These are phyloP conservation scores for Penicillium odoratum DNA, from an alignment of 495 filamentous ascomycete species.

Conservation along the genomic window DNA sequence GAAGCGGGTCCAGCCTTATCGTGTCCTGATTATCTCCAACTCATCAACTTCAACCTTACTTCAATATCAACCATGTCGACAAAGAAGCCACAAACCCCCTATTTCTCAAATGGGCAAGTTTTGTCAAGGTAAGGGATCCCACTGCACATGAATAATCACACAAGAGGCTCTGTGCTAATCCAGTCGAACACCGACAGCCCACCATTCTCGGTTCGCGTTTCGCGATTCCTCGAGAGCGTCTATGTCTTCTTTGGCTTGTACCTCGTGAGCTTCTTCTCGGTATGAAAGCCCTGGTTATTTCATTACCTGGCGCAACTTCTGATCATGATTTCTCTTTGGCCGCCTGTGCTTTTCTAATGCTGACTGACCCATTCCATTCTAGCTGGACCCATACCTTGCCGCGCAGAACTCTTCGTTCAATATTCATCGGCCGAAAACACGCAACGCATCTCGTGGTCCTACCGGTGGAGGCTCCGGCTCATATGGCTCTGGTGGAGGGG, in stretches of 20 bases:
- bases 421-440: constrained; percentile 30
- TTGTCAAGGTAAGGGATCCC: constrained; percentile 29
- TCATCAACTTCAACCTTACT: constrained; percentile 6
- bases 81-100: constrained; percentile 25
- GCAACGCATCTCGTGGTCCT: constrained; percentile 18
- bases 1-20: constrained; percentile 2
- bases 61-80: constrained; percentile 31
- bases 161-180: constrained; percentile 22
- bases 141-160: constrained; percentile 12
- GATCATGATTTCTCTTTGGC: neutral
- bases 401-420: constrained; percentile 67
- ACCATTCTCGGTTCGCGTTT: constrained; percentile 44
- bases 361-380: constrained; percentile 19
- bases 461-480: constrained; percentile 31
- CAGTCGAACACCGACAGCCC: constrained; percentile 32
- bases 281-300: constrained; percentile 15
- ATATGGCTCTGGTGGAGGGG: constrained; percentile 28
- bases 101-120: constrained; percentile 41
- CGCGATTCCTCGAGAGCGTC: constrained; percentile 43
- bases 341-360: constrained; percentile 2
- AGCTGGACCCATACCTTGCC: constrained; percentile 66
- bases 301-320: neutral
- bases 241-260: constrained; percentile 48
- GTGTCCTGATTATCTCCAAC: constrained; percentile 2
- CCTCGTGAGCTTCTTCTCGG: constrained; percentile 45